A percentile compares a stretch with the other conserved stretches of the same genome.
phyloP scores from a whole-genome alignment of 2,329 filamentous ascomycete species.

The Fusarium sp. region DNA sequence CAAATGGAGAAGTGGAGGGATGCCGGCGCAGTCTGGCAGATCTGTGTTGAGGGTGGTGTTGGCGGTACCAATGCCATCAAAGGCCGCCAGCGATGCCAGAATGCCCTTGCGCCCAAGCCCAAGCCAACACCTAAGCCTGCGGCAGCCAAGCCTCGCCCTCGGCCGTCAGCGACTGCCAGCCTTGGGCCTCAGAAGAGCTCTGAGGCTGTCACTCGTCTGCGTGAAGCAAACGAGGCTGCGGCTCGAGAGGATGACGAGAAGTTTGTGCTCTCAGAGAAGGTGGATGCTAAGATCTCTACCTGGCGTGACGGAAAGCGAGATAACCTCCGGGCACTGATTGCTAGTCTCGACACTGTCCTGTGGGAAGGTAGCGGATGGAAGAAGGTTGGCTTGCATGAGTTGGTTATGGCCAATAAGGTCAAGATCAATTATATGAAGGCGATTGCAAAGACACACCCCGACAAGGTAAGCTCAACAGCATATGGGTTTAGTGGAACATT shows the following conservation, averaged over 20 bases:
- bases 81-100: conserved; percentile 90
- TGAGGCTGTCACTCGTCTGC: conserved; percentile 84
- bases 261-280: conserved; percentile 86
- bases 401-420: conserved; percentile 93
- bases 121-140: conserved; percentile 59
- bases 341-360: conserved; percentile 87
- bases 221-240: conserved; percentile 86
- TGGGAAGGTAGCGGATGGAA: conserved; percentile 97
- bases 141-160: conserved; percentile 59
- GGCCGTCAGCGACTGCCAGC: conserved; percentile 54
- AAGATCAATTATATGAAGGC: conserved; percentile 99
- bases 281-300: conserved; percentile 80
- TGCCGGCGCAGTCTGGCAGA: conserved; percentile 82
- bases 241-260: conserved; percentile 93
- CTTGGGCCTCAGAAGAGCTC: conserved; percentile 65
- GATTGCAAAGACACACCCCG: conserved; percentile 97
- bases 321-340: conserved; percentile 88
- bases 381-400: conserved; percentile 92
- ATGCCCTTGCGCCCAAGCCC: conserved; percentile 80
- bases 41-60: conserved; percentile 84
- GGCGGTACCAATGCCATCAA: conserved; percentile 88
- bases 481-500: background rate
- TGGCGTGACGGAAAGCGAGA: conserved; percentile 96
- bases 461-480: conserved; percentile 79
- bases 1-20: conserved; percentile 95